Conservation (phyloP, 2,329 filamentous ascomycete genomes). For the Arthrobotrys iridis region DNA sequence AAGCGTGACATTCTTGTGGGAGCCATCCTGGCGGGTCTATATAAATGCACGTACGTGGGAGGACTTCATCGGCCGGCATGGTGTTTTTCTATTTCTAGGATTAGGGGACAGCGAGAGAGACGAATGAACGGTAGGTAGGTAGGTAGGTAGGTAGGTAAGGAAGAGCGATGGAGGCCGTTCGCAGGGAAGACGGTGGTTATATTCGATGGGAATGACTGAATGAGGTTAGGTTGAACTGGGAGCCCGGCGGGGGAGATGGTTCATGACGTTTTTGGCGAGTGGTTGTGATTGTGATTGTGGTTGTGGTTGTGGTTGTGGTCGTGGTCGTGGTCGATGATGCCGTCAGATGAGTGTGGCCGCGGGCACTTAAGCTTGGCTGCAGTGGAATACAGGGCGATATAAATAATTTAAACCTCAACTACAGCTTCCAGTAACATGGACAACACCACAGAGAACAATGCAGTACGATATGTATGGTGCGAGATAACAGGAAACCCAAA, state of each 20-base stretch:
- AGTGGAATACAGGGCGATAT: too few species aligned
- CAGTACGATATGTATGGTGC: neutral
- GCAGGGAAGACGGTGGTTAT: conserved; percentile 1
- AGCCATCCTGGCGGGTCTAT: too few species aligned
- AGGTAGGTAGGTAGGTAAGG: neutral
- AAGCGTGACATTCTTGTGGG: neutral
- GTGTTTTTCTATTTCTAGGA: conserved; percentile 27
- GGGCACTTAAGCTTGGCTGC: too few species aligned
- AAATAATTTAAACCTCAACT: too few species aligned
- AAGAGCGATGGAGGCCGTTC: neutral
- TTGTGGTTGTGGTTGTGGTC: neutral
- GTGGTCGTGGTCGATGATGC: conserved; percentile 1
- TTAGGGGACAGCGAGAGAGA: neutral
- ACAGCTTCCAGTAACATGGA: neutral
- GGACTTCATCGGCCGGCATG: conserved; percentile 50
- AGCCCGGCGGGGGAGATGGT: conserved; percentile 5
- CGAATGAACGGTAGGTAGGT: neutral
- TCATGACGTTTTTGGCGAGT: conserved; percentile 23
- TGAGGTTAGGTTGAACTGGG: conserved; percentile 17
- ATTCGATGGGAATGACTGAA: neutral
- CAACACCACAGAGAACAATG: neutral
- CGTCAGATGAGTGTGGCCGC: conserved; percentile 24
- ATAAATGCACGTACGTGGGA: conserved; percentile 47
- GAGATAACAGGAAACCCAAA: too few species aligned
- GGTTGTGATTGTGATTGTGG: neutral